Percentiles rank a stretch among this genome's conserved stretches.
Evolutionary conservation across 2,329 filamentous ascomycete genomes (phyloP).

Genomic region (Hypoxylon sp.): DNA sequence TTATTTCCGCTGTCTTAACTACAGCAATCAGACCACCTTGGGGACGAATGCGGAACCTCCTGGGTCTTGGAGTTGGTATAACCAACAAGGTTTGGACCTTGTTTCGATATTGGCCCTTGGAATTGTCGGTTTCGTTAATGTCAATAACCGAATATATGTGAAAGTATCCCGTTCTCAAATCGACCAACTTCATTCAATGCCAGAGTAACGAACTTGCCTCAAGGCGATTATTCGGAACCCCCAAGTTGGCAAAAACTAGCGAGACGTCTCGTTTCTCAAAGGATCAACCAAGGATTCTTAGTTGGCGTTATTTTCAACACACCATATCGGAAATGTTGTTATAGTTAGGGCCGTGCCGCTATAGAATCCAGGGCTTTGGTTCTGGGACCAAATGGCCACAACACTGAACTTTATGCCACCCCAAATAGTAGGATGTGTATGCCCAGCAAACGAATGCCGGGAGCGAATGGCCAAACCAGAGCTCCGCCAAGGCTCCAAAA

Average conservation of each 20-base stretch:
- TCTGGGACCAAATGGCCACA: background rate
- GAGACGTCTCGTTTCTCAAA: background rate
- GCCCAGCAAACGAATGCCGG: background rate
- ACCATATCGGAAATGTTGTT: background rate
- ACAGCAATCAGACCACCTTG: background rate
- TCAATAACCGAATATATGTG: background rate
- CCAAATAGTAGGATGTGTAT: too few relatives aligned
- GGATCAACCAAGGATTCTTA: background rate
- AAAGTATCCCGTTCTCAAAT: background rate
- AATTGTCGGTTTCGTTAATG: background rate
- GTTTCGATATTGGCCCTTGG: background rate
- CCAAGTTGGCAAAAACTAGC: background rate
- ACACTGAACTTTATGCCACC: background rate
- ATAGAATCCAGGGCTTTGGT: background rate
- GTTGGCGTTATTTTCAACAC: too few relatives aligned
- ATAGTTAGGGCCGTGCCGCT: too few relatives aligned
- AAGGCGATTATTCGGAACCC: background rate
- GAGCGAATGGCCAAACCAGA: background rate
- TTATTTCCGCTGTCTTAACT: background rate
- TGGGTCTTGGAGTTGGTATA: background rate
- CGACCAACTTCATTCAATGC: background rate
- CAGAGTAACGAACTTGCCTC: background rate
- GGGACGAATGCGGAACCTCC: background rate
- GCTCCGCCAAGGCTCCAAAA: conserved; percentile 1
- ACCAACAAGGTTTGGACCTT: background rate